phyloP scores from a whole-genome alignment of 2,329 filamentous ascomycete genomes.

The Harringtonia lauricola region DNA sequence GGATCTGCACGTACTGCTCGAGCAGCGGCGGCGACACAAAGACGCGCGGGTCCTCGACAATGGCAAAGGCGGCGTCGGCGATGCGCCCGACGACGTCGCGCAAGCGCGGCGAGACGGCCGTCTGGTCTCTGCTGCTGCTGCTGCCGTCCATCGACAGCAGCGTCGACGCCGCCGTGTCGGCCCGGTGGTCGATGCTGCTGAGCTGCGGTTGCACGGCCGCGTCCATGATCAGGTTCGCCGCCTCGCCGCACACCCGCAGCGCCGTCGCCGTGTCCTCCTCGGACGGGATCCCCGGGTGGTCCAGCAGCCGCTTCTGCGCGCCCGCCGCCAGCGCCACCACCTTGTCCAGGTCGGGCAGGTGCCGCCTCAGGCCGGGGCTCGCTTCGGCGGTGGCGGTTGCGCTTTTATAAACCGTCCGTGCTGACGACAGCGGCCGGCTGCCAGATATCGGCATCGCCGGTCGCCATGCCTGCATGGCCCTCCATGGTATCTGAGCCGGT shows the following conservation, averaged over 20 bases:
- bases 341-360: constrained; percentile 25
- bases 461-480: background rate
- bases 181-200: constrained; percentile 25
- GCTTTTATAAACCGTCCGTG: too few relatives aligned
- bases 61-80: constrained; percentile 51
- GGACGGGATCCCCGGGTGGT: constrained; percentile 31
- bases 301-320: constrained; percentile 30
- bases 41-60: constrained; percentile 64
- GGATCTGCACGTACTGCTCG: constrained; percentile 62
- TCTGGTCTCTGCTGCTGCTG: too few relatives aligned
- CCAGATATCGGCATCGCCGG: too few relatives aligned
- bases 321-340: constrained; percentile 30
- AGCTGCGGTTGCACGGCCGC: constrained; percentile 29
- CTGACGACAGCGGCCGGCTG: too few relatives aligned
- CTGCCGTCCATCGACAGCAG: constrained; percentile 32
- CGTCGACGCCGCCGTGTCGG: constrained; percentile 38
- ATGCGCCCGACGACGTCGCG: constrained; percentile 38
- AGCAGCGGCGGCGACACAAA: constrained; percentile 69
- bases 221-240: constrained; percentile 23
- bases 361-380: background rate
- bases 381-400: background rate
- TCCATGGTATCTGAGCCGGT: too few relatives aligned
- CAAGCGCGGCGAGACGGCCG: constrained; percentile 13
- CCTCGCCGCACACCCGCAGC: constrained; percentile 32
- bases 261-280: constrained; percentile 30